phyloP scores from a whole-genome alignment of 192 early-diverging fungal species.

The Spinellus fusiger region DNA sequence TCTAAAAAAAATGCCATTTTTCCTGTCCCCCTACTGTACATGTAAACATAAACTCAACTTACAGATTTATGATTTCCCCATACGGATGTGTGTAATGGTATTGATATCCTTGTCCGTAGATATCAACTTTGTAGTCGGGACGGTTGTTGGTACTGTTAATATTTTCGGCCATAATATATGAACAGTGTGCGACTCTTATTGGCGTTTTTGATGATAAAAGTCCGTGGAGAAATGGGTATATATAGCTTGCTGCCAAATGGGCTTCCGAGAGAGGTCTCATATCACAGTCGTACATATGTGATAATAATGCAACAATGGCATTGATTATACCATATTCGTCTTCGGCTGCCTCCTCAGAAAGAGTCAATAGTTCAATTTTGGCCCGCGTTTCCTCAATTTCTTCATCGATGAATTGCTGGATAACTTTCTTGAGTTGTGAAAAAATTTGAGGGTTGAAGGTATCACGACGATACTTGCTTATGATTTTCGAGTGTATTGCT shows the following conservation, averaged over 20 bases:
- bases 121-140: slow-evolving; percentile 14
- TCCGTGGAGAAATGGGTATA: neutral
- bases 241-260: slow-evolving; percentile 6
- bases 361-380: slow-evolving; percentile 5
- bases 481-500: slow-evolving; percentile 3
- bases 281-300: slow-evolving; percentile 12
- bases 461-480: neutral
- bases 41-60: too few relatives aligned
- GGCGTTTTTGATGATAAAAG: slow-evolving; percentile 13
- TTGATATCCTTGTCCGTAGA: slow-evolving; percentile 4
- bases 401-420: slow-evolving; percentile 10
- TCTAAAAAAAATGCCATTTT: too few relatives aligned
- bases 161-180: slow-evolving; percentile 6
- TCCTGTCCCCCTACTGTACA: too few relatives aligned
- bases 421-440: slow-evolving; percentile 1
- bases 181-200: slow-evolving; percentile 8
- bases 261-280: slow-evolving; percentile 13
- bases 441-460: slow-evolving; percentile 5
- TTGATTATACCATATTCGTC: slow-evolving; percentile 9
- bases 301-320: slow-evolving; percentile 6
- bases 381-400: slow-evolving; percentile 8
- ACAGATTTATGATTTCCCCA: slow-evolving; percentile 7
- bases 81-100: slow-evolving; percentile 9
- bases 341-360: slow-evolving; percentile 9
- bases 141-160: slow-evolving; percentile 7